Evolutionary conservation across 2,329 filamentous ascomycete species (phyloP).

Genomic region (Lachnellula cervina): DNA sequence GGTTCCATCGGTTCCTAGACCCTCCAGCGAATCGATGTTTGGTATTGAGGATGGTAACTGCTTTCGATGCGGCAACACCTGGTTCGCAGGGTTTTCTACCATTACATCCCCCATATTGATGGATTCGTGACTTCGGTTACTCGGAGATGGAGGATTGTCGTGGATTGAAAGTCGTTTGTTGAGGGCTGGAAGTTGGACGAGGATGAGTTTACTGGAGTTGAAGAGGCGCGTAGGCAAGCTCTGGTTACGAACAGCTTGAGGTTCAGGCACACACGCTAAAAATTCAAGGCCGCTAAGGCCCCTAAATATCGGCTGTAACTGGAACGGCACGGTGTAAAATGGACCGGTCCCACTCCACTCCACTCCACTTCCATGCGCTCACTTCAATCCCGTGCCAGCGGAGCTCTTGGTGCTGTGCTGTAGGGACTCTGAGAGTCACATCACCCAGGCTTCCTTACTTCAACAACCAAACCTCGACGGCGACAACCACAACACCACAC

Average conservation of each 20-base stretch:
- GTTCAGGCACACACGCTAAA: no score
- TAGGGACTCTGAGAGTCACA: not conserved
- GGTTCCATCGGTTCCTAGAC: slow-evolving; percentile 70
- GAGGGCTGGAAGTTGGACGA: not conserved
- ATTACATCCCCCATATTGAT: slow-evolving; percentile 75
- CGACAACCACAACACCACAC: slow-evolving; percentile 1
- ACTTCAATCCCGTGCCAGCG: no score
- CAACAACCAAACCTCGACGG: slow-evolving; percentile 3
- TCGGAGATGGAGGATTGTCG: not conserved
- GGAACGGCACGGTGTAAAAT: not conserved
- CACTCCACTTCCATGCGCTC: no score
- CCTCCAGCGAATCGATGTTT: slow-evolving; percentile 86
- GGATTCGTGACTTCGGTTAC: not conserved
- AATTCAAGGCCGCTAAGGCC: not conserved
- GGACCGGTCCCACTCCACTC: no score
- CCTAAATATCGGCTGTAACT: not conserved
- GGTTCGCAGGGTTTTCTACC: slow-evolving; percentile 75
- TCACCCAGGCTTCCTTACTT: slow-evolving; percentile 4
- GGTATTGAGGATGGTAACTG: slow-evolving; percentile 74
- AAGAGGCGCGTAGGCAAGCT: slow-evolving; percentile 12
- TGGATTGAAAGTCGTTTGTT: not conserved
- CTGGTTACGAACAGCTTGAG: slow-evolving; percentile 3
- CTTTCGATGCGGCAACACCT: slow-evolving; percentile 75
- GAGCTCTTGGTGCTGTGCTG: not conserved
- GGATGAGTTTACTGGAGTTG: not conserved